phyloP scores from a whole-genome alignment of 306 rosid genomes.

The Inga laurina region DNA sequence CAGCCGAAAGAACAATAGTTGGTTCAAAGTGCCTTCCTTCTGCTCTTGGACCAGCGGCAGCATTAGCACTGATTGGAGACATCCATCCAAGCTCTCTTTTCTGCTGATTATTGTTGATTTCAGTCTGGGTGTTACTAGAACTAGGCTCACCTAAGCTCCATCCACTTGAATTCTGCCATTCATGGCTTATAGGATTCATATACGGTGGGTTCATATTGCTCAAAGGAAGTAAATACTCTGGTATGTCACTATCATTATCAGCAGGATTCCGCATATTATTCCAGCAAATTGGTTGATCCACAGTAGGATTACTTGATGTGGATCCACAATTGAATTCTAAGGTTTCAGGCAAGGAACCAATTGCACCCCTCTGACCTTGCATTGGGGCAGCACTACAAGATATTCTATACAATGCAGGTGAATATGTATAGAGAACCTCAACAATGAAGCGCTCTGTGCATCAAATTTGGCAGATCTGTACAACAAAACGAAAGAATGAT shows the following conservation, averaged over 20 bases:
- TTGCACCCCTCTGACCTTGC: slow-evolving; percentile 90
- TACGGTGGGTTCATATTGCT: slow-evolving; percentile 56
- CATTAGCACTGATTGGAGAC: slow-evolving; percentile 47
- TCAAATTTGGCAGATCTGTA: slow-evolving; percentile 39
- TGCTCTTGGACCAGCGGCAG: slow-evolving; percentile 48
- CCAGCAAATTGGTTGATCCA: slow-evolving; percentile 71
- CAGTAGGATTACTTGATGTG: slow-evolving; percentile 57
- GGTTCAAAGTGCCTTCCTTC: slow-evolving; percentile 58
- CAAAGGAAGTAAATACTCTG: slow-evolving; percentile 53
- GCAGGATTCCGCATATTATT: slow-evolving; percentile 57
- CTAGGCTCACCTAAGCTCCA: slow-evolving; percentile 87
- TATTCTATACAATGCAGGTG: slow-evolving; percentile 21
- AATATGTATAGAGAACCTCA: slow-evolving; percentile 35
- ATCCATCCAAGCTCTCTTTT: slow-evolving; percentile 71
- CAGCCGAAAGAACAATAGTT: slow-evolving; percentile 49
- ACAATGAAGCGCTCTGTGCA: slow-evolving; percentile 19
- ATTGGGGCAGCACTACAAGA: slow-evolving; percentile 47
- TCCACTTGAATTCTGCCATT: slow-evolving; percentile 57
- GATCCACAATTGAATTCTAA: slow-evolving; percentile 75
- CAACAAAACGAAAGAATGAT: slow-evolving; percentile 32
- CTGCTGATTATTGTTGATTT: slow-evolving; percentile 44
- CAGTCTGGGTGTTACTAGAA: slow-evolving; percentile 61
- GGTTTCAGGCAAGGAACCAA: slow-evolving; percentile 73
- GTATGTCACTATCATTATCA: slow-evolving; percentile 53
- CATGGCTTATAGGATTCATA: slow-evolving; percentile 54